phyloP scores from a whole-genome alignment of 1,139 yeast species.

The Pichia sp. region DNA sequence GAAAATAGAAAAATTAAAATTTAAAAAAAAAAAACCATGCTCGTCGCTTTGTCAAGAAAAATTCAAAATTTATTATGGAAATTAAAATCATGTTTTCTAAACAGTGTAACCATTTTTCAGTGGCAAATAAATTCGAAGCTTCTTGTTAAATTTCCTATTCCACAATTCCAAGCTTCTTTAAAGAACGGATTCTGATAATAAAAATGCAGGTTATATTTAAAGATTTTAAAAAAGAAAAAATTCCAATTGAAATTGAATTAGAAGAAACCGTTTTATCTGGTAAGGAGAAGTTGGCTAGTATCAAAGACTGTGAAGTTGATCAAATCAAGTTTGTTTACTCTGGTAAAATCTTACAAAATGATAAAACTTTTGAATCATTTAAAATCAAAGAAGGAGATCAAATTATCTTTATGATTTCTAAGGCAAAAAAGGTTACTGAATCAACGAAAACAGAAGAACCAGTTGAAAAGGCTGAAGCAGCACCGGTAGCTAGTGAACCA shows the following conservation, averaged over 20 bases:
- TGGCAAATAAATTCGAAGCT: slow-evolving; percentile 5
- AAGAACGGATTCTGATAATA: background rate
- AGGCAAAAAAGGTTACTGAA: slow-evolving; percentile 35
- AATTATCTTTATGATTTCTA: slow-evolving; percentile 82
- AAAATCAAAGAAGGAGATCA: slow-evolving; percentile 86
- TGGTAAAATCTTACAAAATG: slow-evolving; percentile 85
- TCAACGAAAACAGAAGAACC: slow-evolving; percentile 21
- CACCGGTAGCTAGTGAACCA: slow-evolving; percentile 18
- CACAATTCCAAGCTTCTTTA: too few relatives aligned
- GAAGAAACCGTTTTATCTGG: slow-evolving; percentile 62
- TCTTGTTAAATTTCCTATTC: too few relatives aligned
- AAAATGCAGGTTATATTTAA: slow-evolving; percentile 72
- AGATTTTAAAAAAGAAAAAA: slow-evolving; percentile 87
- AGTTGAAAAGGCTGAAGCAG: slow-evolving; percentile 20
- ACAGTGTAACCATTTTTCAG: background rate
- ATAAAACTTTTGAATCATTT: slow-evolving; percentile 61
- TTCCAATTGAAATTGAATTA: slow-evolving; percentile 71
- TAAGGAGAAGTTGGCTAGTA: slow-evolving; percentile 66
- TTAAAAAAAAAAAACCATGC: background rate
- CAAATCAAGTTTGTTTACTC: slow-evolving; percentile 89
- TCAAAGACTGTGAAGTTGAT: slow-evolving; percentile 61
- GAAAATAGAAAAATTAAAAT: too few relatives aligned
- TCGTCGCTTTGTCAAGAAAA: background rate
- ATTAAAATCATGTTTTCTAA: background rate
- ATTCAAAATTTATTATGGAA: too few relatives aligned